Percentiles rank a stretch among this genome's conserved stretches.
phyloP scores from a whole-genome alignment of 2,329 filamentous ascomycete genomes.

The Chrysoporthe deuterocubensis region DNA sequence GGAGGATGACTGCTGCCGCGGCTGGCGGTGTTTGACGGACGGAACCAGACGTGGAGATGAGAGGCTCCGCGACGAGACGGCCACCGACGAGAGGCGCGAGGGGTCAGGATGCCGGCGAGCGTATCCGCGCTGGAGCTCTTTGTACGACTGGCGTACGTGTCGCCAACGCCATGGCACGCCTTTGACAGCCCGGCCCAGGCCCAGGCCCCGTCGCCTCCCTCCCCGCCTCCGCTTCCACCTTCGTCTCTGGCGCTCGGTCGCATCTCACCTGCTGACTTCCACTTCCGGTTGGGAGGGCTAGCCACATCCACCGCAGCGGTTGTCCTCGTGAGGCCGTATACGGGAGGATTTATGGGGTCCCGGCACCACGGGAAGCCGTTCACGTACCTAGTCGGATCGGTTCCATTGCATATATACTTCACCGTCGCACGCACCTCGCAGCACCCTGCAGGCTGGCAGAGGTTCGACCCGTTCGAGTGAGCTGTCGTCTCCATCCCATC shows the following conservation, averaged over 20 bases:
- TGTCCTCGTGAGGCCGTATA: neutral
- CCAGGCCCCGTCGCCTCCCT: neutral
- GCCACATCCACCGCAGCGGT: neutral
- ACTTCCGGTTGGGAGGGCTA: neutral
- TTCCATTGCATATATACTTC: neutral
- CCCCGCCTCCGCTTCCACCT: neutral
- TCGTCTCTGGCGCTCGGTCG: neutral
- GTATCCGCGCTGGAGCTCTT: neutral
- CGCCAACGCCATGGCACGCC: neutral
- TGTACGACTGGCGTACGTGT: neutral
- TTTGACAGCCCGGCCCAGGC: neutral
- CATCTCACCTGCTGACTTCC: neutral
- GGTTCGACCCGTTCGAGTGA: neutral
- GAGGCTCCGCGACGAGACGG: neutral
- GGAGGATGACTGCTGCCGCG: neutral
- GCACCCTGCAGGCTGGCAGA: neutral
- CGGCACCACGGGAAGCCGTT: conserved; percentile 3
- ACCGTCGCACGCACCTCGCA: neutral
- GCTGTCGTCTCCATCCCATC: conserved; percentile 3
- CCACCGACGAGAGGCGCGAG: neutral
- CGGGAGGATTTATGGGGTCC: neutral
- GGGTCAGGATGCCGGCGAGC: neutral
- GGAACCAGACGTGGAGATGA: neutral
- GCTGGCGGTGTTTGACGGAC: neutral
- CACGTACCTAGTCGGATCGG: neutral